Percentiles rank a stretch among this genome's conserved stretches.
Conservation (phyloP, 176 grass and related monocot species). For the maize (Zea mays) region Zm-B73-REFERENCE-NAM-5.0 NC_050096.1:54653001-54653500, state of each 20-base stretch:
- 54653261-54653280: neutral
- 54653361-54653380: neutral
- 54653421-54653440: slow-evolving; percentile 55
- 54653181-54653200: too few species aligned
- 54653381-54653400: neutral
- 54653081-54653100: too few species aligned
- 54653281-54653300: slow-evolving; percentile 33
- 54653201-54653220: neutral
- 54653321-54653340: neutral
- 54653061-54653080: too few species aligned
- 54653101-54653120: too few species aligned
- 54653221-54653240: neutral
- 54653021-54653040: too few species aligned
- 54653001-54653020: too few species aligned
- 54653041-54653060: too few species aligned
- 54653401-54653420: slow-evolving; percentile 80
- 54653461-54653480: slow-evolving; percentile 34
- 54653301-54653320: neutral
- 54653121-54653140: too few species aligned
- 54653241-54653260: slow-evolving; percentile 30
- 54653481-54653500: neutral
- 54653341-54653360: slow-evolving; percentile 36
- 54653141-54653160: too few species aligned
- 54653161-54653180: neutral
- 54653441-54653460: slow-evolving; percentile 42